These are phyloP conservation scores for Podila verticillata DNA, from an alignment of 192 early-diverging fungal genomes.

Conservation along the genomic window DNA sequence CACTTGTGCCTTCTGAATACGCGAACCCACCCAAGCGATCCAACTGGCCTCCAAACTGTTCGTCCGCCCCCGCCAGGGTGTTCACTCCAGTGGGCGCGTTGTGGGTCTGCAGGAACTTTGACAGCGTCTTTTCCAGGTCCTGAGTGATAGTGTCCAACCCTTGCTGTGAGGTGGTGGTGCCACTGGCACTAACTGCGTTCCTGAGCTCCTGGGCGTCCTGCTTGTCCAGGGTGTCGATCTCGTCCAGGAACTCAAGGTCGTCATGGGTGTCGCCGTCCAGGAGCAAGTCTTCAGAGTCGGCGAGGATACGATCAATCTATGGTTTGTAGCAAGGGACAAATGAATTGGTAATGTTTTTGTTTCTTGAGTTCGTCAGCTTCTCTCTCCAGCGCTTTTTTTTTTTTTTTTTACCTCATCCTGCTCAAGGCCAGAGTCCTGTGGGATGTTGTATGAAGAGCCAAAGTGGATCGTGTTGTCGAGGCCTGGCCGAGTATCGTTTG, in stretches of 20 bases:
- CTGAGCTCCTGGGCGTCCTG: slow-evolving; percentile 15
- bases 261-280: slow-evolving; percentile 18
- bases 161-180: background rate
- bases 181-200: background rate
- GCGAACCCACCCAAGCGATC: background rate
- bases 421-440: slow-evolving; percentile 12
- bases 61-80: background rate
- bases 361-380: too few species aligned
- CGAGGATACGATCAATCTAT: slow-evolving; percentile 43
- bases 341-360: background rate
- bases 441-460: slow-evolving; percentile 26
- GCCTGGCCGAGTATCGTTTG: background rate
- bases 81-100: background rate
- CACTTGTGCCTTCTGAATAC: background rate
- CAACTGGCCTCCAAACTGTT: background rate
- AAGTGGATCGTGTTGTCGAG: background rate
- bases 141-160: slow-evolving; percentile 14
- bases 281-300: slow-evolving; percentile 36
- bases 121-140: slow-evolving; percentile 38
- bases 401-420: slow-evolving; percentile 31
- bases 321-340: background rate
- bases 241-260: slow-evolving; percentile 30
- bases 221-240: slow-evolving; percentile 1
- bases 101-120: slow-evolving; percentile 42
- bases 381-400: background rate